Percentiles rank a stretch among this genome's conserved stretches.
phyloP scores from a whole-genome alignment of 208 protist genomes.

The Lotmaria passim region DNA sequence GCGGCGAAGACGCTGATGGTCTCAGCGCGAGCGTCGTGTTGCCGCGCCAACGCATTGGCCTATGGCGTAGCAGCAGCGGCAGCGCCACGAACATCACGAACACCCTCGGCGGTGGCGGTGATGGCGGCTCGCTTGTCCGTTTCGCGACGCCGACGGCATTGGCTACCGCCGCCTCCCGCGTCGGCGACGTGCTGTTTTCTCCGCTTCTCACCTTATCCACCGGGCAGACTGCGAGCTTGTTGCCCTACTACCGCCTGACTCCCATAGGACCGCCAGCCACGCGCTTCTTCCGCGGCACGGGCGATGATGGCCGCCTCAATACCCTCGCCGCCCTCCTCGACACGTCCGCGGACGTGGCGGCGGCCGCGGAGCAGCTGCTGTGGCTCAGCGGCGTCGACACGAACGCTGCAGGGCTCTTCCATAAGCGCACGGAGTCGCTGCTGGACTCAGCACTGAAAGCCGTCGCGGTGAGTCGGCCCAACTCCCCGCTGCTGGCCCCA shows the following conservation, averaged over 20 bases:
- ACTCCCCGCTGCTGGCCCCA: constrained; percentile 29
- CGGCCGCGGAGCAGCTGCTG: constrained; percentile 52
- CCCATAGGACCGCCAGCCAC: constrained; percentile 49
- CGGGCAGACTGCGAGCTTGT: constrained; percentile 2
- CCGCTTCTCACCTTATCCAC: constrained; percentile 10
- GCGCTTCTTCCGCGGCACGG: constrained; percentile 55
- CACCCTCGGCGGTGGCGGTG: not conserved
- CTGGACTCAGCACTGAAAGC: constrained; percentile 41
- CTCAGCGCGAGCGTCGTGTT: constrained; percentile 30
- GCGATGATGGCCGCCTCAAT: constrained; percentile 48
- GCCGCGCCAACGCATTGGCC: not conserved
- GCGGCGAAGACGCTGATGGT: not conserved
- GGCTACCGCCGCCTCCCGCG: constrained; percentile 1
- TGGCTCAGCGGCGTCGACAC: constrained; percentile 49
- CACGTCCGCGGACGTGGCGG: constrained; percentile 40
- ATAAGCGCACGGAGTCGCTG: constrained; percentile 35
- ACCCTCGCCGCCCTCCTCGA: constrained; percentile 57
- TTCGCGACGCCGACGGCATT: constrained; percentile 1
- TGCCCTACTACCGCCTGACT: constrained; percentile 28
- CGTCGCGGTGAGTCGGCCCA: constrained; percentile 27
- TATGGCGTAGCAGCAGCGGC: not conserved
- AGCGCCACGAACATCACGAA: not conserved
- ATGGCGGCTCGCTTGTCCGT: not conserved
- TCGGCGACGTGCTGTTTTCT: not conserved
- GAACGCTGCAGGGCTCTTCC: constrained; percentile 38